Base-by-base conservation (phyloP, 106 monocot genomes). In the Amphibolis antarctica region DNA sequence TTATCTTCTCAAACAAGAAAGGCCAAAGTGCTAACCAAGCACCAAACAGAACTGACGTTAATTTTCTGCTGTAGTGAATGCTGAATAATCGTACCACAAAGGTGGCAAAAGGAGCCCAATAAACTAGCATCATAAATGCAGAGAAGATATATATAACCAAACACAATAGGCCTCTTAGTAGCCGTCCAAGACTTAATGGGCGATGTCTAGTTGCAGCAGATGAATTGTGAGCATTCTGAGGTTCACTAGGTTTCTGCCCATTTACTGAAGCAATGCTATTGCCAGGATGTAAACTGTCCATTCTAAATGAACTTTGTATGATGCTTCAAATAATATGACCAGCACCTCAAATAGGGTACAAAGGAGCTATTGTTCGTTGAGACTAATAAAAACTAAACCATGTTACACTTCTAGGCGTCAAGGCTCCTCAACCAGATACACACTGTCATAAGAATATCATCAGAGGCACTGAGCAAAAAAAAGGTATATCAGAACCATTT, bases 1-100 rank as follows among this genome's bases (percentile, higher is more conserved):
- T 98, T 60, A 98, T 82, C 65, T 84, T 98, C 82, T 98, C 90
- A 47, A 90, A 98, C 43, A 98, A 66, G 56, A 89, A 82, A 44
- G 96, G 90, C 89, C 86, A 86, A 73, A 98, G 65, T 71, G 84
- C 84, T 24, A 98, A 68, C 89, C 96, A 98, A 44, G 63, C 61
- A 22, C 84, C 90, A 68, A 90, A 98, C 5, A 98, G 61, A 29
- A 79, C 12, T 9, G 90, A 82, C 22, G 84, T 86, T 5, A 63
- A 68, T 49, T 80, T 72, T 60, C 90, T 61, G 70, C 90, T 90
- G 53, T 85, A 67, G 56, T 84, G 86, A 49, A 85, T 62, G 44
- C 84, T 90, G 54, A 90, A 90, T 24, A 85, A 65, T 25, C 96
- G 69, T 55, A 90, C n/a, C 0, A 82, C 2, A 28, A 82, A 70